Evolutionary conservation across 441 rosid genomes (phyloP).

Genomic region (Erysimum cheiri): DNA sequence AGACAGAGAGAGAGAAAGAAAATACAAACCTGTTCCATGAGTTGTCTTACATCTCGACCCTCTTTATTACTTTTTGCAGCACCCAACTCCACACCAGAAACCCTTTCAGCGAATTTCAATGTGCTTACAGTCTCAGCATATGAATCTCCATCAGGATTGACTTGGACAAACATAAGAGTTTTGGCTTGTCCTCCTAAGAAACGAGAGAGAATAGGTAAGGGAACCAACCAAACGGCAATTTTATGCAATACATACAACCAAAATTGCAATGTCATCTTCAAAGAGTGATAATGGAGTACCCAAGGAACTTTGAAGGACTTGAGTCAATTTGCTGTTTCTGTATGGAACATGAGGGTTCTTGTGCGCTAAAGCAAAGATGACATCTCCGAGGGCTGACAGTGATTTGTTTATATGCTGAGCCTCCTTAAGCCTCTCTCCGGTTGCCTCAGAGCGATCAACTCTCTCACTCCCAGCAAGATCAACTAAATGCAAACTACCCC

Average conservation of each 20-base stretch:
- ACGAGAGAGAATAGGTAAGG: conserved; percentile 11
- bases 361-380: conserved; percentile 87
- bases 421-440: conserved; percentile 89
- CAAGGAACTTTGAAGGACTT: conserved; percentile 91
- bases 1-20: neutral
- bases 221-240: conserved; percentile 13
- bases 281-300: conserved; percentile 52
- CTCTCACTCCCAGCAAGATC: conserved; percentile 99
- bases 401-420: conserved; percentile 97
- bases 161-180: conserved; percentile 95
- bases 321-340: conserved; percentile 97
- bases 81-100: conserved; percentile 95
- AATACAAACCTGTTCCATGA: conserved; percentile 81
- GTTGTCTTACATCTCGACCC: conserved; percentile 87
- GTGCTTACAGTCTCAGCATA: conserved; percentile 91
- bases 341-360: conserved; percentile 90
- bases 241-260: conserved; percentile 8
- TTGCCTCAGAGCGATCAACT: conserved; percentile 91
- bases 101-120: conserved; percentile 92
- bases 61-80: conserved; percentile 86
- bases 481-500: conserved; percentile 84
- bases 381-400: conserved; percentile 96
- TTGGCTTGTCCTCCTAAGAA: conserved; percentile 92
- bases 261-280: conserved; percentile 2
- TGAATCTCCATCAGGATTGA: conserved; percentile 86